Evolutionary conservation across 2,329 filamentous ascomycete genomes (phyloP).

Genomic region (Ophiocordyceps camponoti-floridani): DNA sequence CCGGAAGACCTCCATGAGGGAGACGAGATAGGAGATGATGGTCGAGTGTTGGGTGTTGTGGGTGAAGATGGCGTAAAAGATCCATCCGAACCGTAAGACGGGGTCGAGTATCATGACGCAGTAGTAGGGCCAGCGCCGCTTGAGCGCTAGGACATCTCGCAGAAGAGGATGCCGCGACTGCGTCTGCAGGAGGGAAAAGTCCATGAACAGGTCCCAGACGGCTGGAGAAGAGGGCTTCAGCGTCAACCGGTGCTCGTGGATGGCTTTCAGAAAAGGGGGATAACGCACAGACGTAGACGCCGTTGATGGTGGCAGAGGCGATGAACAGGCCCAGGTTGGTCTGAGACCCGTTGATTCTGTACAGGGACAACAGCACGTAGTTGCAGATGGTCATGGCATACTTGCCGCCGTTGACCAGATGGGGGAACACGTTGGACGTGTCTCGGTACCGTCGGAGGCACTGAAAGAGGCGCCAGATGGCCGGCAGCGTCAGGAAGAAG

Average conservation of each 20-base stretch:
- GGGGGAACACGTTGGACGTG: constrained; percentile 75
- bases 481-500: constrained; percentile 68
- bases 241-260: background rate
- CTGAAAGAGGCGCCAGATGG: constrained; percentile 80
- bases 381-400: constrained; percentile 72
- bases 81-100: constrained; percentile 80
- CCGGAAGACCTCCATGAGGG: constrained; percentile 63
- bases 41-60: constrained; percentile 69
- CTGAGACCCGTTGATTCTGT: constrained; percentile 49
- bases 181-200: constrained; percentile 79
- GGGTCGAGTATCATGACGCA: constrained; percentile 67
- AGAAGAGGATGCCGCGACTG: constrained; percentile 50
- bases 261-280: background rate
- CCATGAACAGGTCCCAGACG: constrained; percentile 91
- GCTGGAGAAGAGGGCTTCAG: constrained; percentile 19
- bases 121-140: constrained; percentile 71
- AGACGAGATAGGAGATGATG: constrained; percentile 61
- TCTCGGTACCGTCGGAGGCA: constrained; percentile 81
- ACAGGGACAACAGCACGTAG: constrained; percentile 64
- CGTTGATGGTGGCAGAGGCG: constrained; percentile 63
- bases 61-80: constrained; percentile 78
- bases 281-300: constrained; percentile 59
- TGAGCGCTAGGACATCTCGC: constrained; percentile 64
- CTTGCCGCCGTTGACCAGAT: constrained; percentile 83
- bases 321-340: constrained; percentile 55